phyloP scores from a whole-genome alignment of 306 rosid genomes.

The Vicia faba region DNA sequence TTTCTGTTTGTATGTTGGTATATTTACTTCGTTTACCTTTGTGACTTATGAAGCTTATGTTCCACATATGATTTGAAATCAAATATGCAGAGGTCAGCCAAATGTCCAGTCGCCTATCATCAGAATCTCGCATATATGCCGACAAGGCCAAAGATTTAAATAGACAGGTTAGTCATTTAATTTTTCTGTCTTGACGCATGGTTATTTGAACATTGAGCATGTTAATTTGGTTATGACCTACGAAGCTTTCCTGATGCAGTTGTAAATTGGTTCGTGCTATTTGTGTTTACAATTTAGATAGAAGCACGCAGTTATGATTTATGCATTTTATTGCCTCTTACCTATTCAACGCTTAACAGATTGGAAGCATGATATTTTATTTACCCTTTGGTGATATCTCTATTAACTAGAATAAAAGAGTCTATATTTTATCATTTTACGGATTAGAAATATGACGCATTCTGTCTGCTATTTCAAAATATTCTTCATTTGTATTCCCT shows the following conservation, averaged over 20 bases:
- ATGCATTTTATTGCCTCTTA: constrained; percentile 20
- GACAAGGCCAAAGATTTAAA: constrained; percentile 92
- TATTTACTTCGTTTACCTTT: constrained; percentile 29
- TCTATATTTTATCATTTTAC: not conserved
- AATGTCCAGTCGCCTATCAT: constrained; percentile 93
- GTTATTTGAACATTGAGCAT: constrained; percentile 1
- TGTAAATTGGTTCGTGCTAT: constrained; percentile 16
- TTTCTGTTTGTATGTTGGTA: constrained; percentile 15
- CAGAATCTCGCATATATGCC: constrained; percentile 93
- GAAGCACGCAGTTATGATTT: constrained; percentile 8
- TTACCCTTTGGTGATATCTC: constrained; percentile 24
- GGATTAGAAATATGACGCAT: not conserved
- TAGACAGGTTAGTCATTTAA: constrained; percentile 74
- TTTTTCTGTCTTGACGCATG: constrained; percentile 20
- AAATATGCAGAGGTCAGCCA: constrained; percentile 93
- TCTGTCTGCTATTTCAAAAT: constrained; percentile 22
- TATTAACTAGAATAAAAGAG: constrained; percentile 24
- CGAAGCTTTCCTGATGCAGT: constrained; percentile 3
- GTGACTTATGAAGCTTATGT: constrained; percentile 4
- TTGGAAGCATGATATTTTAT: constrained; percentile 12
- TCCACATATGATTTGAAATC: constrained; percentile 29
- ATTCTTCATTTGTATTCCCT: not conserved
- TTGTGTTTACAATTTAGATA: constrained; percentile 28
- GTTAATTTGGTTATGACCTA: constrained; percentile 23
- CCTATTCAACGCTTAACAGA: not conserved